Evolutionary conservation across 2,329 filamentous ascomycete species (phyloP), one percentile per base, ranked within the genome.

Genomic region (Fonsecaea monophora): DNA sequence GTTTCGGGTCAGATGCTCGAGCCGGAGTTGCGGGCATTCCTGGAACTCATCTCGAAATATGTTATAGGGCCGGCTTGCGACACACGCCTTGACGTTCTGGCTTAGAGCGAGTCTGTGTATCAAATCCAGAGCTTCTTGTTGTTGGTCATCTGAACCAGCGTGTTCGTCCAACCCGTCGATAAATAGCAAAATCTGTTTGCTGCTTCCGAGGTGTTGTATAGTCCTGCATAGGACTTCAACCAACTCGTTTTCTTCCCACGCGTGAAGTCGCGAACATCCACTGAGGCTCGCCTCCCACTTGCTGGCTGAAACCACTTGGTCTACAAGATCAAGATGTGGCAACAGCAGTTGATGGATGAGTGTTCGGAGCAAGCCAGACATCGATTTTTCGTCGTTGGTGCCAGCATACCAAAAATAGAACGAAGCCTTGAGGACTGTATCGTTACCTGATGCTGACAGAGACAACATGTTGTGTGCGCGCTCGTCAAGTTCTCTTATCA

Each of bases 401-500:
- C 58, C 58, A 13, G 58, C 30, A n/a, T 60, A 35, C 58, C 58
- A 60, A 37, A 60, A 53, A 30, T 53, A 60, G 12, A 48, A 50
- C n/a, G 35, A 59, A 25, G 38, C 38, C 15, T 13, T 30, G n/a
- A 59, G 37, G 48, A 12, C 37, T 4, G 48, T 13, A 12, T 53
- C 48, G 9, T 53, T 5, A 3, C 9, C 30, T 32, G 48, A 21
- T 21, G 10, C 7, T 2, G 10, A n/a, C 18, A 6, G 38, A 15
- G 38, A 42, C 15, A 6, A 15, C 15, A 15, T 6, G 2, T 42
- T 6, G 1, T 42, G 1, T 15, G 13, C 13, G 13, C 13, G 4
- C 8, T 45, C 50, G 25, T 58, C 30, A 40, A 66, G 42, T 21
- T 75, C 74, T 38, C 71, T 72, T 56, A 82, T 71, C 37, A 82